These are phyloP conservation scores for Immersiporthe knoxdaviesiana DNA, from an alignment of 2,329 filamentous ascomycete genomes.

Conservation along the genomic window DNA sequence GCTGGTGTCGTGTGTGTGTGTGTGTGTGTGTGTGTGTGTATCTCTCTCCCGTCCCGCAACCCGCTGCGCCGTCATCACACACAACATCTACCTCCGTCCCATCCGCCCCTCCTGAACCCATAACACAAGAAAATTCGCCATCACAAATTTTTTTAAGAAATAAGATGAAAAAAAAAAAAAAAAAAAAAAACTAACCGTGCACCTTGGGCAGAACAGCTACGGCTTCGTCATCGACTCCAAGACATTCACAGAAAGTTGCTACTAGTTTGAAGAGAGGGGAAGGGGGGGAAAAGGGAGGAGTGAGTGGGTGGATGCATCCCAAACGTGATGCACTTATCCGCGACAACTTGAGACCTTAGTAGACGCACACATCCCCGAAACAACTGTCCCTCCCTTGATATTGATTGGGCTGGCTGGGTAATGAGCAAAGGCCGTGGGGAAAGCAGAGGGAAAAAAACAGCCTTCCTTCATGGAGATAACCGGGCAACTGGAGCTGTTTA, in stretches of 20 bases:
- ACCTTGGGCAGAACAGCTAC: slow-evolving; percentile 27
- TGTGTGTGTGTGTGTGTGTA: not conserved
- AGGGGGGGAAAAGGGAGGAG: not conserved
- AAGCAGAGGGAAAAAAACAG: not conserved
- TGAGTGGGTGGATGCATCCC: too few species aligned
- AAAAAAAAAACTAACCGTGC: slow-evolving; percentile 18
- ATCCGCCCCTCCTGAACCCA: too few species aligned
- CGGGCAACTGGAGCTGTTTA: not conserved
- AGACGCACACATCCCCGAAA: not conserved
- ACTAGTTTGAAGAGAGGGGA: not conserved
- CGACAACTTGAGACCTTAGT: not conserved
- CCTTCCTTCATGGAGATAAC: not conserved
- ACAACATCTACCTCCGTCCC: not conserved
- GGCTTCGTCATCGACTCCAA: slow-evolving; percentile 33
- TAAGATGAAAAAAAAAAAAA: too few species aligned
- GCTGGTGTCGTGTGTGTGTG: not conserved
- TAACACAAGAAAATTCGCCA: not conserved
- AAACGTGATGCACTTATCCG: not conserved
- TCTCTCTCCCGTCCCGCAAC: not conserved
- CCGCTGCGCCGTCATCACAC: not conserved
- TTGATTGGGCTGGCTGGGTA: not conserved
- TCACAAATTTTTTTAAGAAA: not conserved
- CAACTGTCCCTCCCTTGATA: not conserved
- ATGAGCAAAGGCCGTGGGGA: not conserved
- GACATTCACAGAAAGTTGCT: slow-evolving; percentile 26